Evolutionary conservation across 345 rosid species (phyloP).

Genomic region (Brassica nigra): DNA sequence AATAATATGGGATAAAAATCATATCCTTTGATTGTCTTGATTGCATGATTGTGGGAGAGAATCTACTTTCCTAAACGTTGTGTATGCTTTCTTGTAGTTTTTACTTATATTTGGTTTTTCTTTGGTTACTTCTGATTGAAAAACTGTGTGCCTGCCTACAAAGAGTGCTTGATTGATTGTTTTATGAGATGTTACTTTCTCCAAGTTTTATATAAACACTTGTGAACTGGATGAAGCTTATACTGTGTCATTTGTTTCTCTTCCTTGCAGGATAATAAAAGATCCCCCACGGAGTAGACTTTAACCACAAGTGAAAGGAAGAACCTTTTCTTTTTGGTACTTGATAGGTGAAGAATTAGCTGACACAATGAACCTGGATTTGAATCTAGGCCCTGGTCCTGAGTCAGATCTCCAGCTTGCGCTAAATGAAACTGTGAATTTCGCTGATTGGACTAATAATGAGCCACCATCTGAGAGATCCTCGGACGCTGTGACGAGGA

Average conservation of each 20-base stretch:
- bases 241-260: neutral
- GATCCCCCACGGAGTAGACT: slow-evolving; percentile 14
- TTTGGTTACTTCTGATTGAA: slow-evolving; percentile 1
- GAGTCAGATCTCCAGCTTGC: slow-evolving; percentile 52
- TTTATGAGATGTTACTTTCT: neutral
- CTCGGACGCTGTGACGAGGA: slow-evolving; percentile 62
- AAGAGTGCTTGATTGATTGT: slow-evolving; percentile 4
- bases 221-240: slow-evolving; percentile 11
- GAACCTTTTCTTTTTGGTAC: slow-evolving; percentile 8
- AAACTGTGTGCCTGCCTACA: neutral
- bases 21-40: neutral
- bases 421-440: slow-evolving; percentile 49
- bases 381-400: slow-evolving; percentile 87
- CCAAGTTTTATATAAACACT: neutral
- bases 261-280: slow-evolving; percentile 11
- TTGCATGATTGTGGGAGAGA: neutral
- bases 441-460: slow-evolving; percentile 64
- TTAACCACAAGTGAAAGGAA: slow-evolving; percentile 15
- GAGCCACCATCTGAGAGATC: slow-evolving; percentile 48
- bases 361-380: slow-evolving; percentile 93
- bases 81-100: neutral
- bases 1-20: neutral
- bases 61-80: neutral
- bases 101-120: neutral
- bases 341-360: slow-evolving; percentile 79